Base-by-base conservation (phyloP, 495 filamentous ascomycete genomes). In the Viridothelium virens region DNA sequence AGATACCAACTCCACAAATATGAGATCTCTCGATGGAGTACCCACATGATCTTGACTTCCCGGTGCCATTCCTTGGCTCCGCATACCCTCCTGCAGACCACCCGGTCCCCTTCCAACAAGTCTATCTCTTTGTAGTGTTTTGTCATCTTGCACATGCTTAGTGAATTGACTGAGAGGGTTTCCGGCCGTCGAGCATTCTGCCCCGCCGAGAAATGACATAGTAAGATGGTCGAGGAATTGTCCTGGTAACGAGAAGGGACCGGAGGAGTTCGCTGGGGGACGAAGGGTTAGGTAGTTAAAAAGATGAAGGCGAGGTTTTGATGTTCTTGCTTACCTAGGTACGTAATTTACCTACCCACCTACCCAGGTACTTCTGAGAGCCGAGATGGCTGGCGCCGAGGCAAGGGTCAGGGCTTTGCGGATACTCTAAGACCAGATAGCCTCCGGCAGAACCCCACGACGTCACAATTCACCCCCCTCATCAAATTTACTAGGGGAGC, bases 141-240 rank as follows among this genome's bases (percentile, higher is more conserved):
- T 96, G 80, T 97, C 94, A 79, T 96, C 90, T 71, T 91, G 87
- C 63, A 92, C 89, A 74, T 96, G 91, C 75, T 97, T 98, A 38
- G 90, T 88, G 75, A 98, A 96, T 83, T 97, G 95, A 72, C 89
- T 91, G 66, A 98, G 87, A 64, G 95, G 95, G 77, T 97, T 98
- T 72, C 87, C 91, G 64, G 90, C 92, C 50, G 94, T 96, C 61
- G 94, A 97, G 82, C 94, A 98, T 78, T 97, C 94, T 70, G 92
- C 90, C 70, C 93, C 93, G 77, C 90, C 90, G 69, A 96, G 83
- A 75, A 98, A 96, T 33, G 92, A 95, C 94, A 63, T 79, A 66
- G 36, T 68, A 25, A 2, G 6, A 7, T 34, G 37, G 41, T 7
- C 3, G 7, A 41, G 38, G 11, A 7, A 6, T 18, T 34, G 14